phyloP scores from a whole-genome alignment of 73 alveolate species.

The Tetrahymena malaccensis region DNA sequence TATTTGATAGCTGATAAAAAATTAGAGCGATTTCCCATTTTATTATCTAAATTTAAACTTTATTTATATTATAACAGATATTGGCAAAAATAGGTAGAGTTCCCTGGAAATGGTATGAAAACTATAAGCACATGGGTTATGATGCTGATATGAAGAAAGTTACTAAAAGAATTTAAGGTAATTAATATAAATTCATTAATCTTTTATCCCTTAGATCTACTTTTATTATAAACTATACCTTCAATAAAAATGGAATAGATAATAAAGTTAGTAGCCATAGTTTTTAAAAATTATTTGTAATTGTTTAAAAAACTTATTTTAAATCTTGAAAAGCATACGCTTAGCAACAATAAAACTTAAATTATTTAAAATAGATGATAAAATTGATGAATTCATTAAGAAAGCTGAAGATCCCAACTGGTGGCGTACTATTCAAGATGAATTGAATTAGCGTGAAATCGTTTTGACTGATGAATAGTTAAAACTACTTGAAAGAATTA shows the following conservation, averaged over 20 bases:
- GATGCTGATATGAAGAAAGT: neutral
- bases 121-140: neutral
- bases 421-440: conserved; percentile 93
- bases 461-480: conserved; percentile 86
- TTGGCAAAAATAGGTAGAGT: neutral
- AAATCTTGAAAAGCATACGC: too few species aligned
- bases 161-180: neutral
- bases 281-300: too few species aligned
- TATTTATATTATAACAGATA: neutral
- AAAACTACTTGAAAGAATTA: conserved; percentile 76
- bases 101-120: neutral
- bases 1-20: neutral
- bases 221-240: too few species aligned
- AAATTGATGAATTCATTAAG: conserved; percentile 77
- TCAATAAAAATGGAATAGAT: too few species aligned
- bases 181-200: neutral
- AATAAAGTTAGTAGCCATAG: too few species aligned
- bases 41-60: neutral
- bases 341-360: neutral
- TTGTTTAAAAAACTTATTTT: neutral
- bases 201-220: neutral
- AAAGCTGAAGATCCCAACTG: conserved; percentile 88
- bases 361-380: conserved; percentile 4
- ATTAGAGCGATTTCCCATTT: too few species aligned
- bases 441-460: conserved; percentile 81